Evolutionary conservation across 495 filamentous ascomycete genomes (phyloP), one percentile per base, ranked within the genome.

Genomic region (Hypoxylon perforatum): DNA sequence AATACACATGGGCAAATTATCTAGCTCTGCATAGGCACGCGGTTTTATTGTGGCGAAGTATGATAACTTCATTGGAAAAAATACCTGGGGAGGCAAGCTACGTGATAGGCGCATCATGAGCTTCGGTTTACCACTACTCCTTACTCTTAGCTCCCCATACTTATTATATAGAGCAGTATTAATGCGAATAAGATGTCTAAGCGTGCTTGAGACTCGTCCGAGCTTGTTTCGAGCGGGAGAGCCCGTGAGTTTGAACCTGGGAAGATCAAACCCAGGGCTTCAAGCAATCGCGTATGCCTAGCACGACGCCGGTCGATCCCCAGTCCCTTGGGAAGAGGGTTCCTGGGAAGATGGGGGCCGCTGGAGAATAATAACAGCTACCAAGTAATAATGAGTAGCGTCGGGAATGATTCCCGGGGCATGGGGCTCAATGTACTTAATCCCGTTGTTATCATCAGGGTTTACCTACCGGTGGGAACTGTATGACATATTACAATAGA

Each of bases 361-460:
- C 44, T 35, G 18, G 33, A 61, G 49, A 49, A 53, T 65, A 61
- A 57, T 21, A 61, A n/a, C 61, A 64, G 38, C 19, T 52, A 35
- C 60, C 52, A 45, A 65, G 23, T 47, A 52, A 69, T 65, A 60
- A 53, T 53, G 19, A 44, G 45, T 38, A 59, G 44, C 44, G 45
- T 44, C 57, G 48, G 61, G 45, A 47, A 53, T 21, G 25, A 65
- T 53, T 52, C 51, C 66, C 50, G 51, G 61, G 23, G 23, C 52
- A 65, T 57, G 66, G 53, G 61, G 45, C 50, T 61, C 17, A 19
- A 48, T 47, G 61, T 61, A 57, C 61, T 69, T 65, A 69, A 33
- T 49, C 9, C 23, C 30, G 6, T 18, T 61, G n/a, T 57, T 69
- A 69, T 22, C 38, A 52, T 38, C 59, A 59, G 54, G 59, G 60